A percentile compares a stretch with the other conserved stretches of the same genome.
phyloP scores from a whole-genome alignment of 257 asterid genomes.

The Rauvolfia tetraphylla region DNA sequence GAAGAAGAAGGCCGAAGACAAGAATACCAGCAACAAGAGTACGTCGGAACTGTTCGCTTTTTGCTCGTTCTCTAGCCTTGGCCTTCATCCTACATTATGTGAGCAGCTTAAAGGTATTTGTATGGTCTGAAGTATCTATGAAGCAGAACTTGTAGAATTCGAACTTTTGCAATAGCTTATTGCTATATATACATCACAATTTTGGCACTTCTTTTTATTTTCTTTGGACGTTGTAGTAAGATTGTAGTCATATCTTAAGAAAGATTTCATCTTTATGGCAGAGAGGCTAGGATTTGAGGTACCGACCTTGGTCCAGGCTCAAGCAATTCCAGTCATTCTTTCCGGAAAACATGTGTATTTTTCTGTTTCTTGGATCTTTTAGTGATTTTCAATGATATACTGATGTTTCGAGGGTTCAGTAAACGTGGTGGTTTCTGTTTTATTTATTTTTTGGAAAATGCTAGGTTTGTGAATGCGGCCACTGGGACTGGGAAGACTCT shows the following conservation, averaged over 20 bases:
- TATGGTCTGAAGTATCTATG: not conserved
- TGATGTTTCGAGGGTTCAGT: not conserved
- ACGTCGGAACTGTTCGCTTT: slow-evolving; percentile 69
- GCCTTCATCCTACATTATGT: slow-evolving; percentile 72
- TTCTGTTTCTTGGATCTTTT: slow-evolving; percentile 8
- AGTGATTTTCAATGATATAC: not conserved
- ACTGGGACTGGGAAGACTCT: slow-evolving; percentile 97
- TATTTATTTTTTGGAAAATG: slow-evolving; percentile 19
- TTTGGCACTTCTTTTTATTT: not conserved
- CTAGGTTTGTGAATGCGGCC: slow-evolving; percentile 91
- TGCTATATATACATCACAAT: not conserved
- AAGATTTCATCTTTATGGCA: slow-evolving; percentile 18
- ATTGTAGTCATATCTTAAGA: not conserved
- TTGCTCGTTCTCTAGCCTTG: slow-evolving; percentile 78
- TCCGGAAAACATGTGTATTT: slow-evolving; percentile 85
- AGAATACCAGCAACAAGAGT: slow-evolving; percentile 11
- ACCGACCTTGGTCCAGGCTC: slow-evolving; percentile 88
- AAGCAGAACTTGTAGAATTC: no score
- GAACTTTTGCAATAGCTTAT: not conserved
- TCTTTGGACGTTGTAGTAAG: not conserved
- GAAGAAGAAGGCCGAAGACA: slow-evolving; percentile 1
- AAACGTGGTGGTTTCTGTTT: not conserved
- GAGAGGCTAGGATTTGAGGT: slow-evolving; percentile 83
- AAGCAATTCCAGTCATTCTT: slow-evolving; percentile 77
- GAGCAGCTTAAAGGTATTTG: slow-evolving; percentile 76